A percentile compares a stretch with the other conserved stretches of the same genome.
These are phyloP conservation scores for Puccinia triticina DNA, from an alignment of 1,284 basidiomycete species.

Conservation along the genomic window DNA sequence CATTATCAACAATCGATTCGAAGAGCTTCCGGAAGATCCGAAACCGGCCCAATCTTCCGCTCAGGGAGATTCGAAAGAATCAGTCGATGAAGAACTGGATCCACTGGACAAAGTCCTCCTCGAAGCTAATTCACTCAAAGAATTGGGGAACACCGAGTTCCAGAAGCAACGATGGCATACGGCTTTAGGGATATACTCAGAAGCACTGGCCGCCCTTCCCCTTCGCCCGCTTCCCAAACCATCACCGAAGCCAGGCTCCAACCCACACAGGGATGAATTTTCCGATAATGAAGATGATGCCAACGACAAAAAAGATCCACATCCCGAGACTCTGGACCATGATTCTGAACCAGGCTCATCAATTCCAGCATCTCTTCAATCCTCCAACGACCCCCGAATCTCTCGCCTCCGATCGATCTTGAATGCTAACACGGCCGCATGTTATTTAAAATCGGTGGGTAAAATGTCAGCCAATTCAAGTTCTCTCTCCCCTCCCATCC, in stretches of 20 bases:
- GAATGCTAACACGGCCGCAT: constrained; percentile 79
- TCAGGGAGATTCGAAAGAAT: neutral
- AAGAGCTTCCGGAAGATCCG: neutral
- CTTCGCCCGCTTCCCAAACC: neutral
- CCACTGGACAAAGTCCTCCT: neutral
- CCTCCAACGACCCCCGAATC: neutral
- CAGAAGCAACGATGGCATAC: constrained; percentile 6
- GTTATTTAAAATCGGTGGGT: constrained; percentile 73
- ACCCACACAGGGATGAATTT: neutral
- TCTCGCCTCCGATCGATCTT: constrained; percentile 67
- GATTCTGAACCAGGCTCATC: neutral
- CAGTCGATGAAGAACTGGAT: neutral
- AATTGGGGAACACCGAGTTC: constrained; percentile 19
- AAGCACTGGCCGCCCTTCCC: constrained; percentile 30
- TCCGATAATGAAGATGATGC: neutral
- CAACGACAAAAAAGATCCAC: neutral
- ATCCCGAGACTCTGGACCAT: neutral
- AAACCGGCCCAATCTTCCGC: neutral
- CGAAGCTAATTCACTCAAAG: constrained; percentile 35
- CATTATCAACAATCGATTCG: neutral
- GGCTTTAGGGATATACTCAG: constrained; percentile 18
- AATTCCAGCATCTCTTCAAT: neutral
- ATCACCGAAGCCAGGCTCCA: neutral
- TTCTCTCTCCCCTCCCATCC: neutral
- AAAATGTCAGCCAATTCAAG: neutral